These are phyloP conservation scores for Hypoxylon sp. DNA, from an alignment of 2,329 filamentous ascomycete genomes.

Conservation along the genomic window DNA sequence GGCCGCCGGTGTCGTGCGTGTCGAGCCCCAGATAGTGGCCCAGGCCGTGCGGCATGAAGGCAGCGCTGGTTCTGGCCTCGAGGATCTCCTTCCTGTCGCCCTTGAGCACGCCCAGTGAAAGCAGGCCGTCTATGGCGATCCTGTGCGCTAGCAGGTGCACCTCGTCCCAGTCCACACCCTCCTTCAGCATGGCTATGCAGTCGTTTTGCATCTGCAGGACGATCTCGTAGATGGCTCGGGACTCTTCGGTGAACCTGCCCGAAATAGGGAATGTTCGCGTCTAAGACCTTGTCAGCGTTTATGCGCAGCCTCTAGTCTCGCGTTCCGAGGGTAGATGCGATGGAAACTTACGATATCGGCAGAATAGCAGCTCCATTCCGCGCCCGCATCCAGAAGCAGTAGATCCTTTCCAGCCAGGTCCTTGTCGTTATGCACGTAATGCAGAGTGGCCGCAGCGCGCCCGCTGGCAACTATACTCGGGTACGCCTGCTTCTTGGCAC, in stretches of 20 bases:
- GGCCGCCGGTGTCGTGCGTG: conserved; percentile 87
- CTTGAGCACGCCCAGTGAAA: conserved; percentile 79
- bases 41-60: conserved; percentile 92
- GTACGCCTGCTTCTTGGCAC: conserved; percentile 87
- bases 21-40: conserved; percentile 94
- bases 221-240: conserved; percentile 80
- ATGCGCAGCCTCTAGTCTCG: not conserved
- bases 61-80: conserved; percentile 80
- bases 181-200: conserved; percentile 78
- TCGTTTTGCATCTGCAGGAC: conserved; percentile 89
- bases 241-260: conserved; percentile 76
- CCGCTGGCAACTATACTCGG: conserved; percentile 87
- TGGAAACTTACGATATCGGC: conserved; percentile 67
- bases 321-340: not conserved
- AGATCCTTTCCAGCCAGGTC: conserved; percentile 78
- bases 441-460: conserved; percentile 82
- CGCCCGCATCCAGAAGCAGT: conserved; percentile 85
- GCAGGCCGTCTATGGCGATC: conserved; percentile 83
- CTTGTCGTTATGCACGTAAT: conserved; percentile 85
- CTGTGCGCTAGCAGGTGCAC: conserved; percentile 84
- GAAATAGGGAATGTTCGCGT: conserved; percentile 89
- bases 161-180: conserved; percentile 82
- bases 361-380: conserved; percentile 79
- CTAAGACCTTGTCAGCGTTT: conserved; percentile 54
- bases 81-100: conserved; percentile 78